phyloP scores from a whole-genome alignment of 2,329 filamentous ascomycete species.

The Neonectria punicea region DNA sequence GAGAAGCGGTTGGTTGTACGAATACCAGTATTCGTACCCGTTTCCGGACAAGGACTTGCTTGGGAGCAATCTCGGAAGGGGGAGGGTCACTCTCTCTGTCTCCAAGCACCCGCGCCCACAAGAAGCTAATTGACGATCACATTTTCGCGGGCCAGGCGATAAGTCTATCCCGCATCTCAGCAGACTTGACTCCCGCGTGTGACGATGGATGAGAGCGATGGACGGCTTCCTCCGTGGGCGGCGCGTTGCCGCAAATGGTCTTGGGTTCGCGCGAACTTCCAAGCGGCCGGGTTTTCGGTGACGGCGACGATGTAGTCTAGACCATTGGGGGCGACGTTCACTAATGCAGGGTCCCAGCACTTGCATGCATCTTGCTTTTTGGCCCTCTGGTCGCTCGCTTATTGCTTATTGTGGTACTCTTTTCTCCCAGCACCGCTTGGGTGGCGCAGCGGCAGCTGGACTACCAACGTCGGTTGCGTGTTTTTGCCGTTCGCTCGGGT shows the following conservation, averaged over 20 bases:
- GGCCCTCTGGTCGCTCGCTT: not conserved
- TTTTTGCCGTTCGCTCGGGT: not conserved
- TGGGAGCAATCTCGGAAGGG: conserved; percentile 20
- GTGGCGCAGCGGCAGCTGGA: conserved; percentile 21
- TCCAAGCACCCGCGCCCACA: not conserved
- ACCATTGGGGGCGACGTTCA: conserved; percentile 9
- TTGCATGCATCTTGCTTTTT: not conserved
- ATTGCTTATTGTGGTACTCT: no score
- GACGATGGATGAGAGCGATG: not conserved
- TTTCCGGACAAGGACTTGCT: not conserved
- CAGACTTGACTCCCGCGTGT: not conserved
- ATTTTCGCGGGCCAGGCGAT: not conserved
- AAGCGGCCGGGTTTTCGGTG: not conserved
- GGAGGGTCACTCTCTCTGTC: not conserved
- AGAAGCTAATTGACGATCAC: not conserved
- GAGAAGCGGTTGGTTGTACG: not conserved
- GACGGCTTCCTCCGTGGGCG: not conserved
- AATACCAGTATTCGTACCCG: not conserved
- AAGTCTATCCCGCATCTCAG: not conserved
- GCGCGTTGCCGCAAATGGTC: not conserved
- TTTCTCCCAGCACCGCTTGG: conserved; percentile 8
- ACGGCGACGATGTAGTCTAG: conserved; percentile 6
- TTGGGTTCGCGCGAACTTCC: not conserved
- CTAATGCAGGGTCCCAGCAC: conserved; percentile 29
- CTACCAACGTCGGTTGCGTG: not conserved